Conservation (phyloP, 768 basidiomycete species). For the Russula ochroleuca region DNA sequence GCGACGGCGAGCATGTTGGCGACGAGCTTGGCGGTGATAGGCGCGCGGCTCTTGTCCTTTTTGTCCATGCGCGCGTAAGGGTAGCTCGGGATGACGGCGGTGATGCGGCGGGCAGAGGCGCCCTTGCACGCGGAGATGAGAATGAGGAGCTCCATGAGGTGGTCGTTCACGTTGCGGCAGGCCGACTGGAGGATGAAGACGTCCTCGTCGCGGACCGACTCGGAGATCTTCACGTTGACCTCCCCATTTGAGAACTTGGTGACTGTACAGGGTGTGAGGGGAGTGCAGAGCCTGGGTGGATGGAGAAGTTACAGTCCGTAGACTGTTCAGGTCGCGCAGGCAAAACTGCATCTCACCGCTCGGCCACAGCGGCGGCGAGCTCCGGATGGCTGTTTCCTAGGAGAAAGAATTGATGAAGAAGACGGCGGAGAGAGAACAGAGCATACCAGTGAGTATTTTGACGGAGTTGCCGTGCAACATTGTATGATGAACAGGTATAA, state of each 20-base stretch:
- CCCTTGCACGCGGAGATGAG: slow-evolving; percentile 98
- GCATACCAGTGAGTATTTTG: slow-evolving; percentile 65
- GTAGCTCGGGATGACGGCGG: slow-evolving; percentile 96
- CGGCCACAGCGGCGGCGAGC: slow-evolving; percentile 91
- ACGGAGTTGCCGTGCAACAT: slow-evolving; percentile 85
- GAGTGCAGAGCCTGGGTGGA: slow-evolving; percentile 73
- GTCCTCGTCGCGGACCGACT: slow-evolving; percentile 96
- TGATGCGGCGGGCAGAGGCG: slow-evolving; percentile 90
- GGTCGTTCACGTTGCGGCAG: slow-evolving; percentile 87
- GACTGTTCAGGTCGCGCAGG: slow-evolving; percentile 37
- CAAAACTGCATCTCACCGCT: slow-evolving; percentile 76
- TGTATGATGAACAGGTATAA: slow-evolving; percentile 24
- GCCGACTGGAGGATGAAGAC: slow-evolving; percentile 97
- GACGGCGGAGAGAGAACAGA: background rate
- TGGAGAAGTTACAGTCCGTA: slow-evolving; percentile 45
- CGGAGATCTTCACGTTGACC: slow-evolving; percentile 90
- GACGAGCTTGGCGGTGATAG: slow-evolving; percentile 97
- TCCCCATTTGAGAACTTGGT: slow-evolving; percentile 94
- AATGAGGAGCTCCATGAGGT: slow-evolving; percentile 97
- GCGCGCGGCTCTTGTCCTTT: slow-evolving; percentile 93
- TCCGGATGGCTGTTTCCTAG: slow-evolving; percentile 96
- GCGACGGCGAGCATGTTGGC: slow-evolving; percentile 98
- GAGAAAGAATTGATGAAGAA: slow-evolving; percentile 24
- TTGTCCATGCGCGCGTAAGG: slow-evolving; percentile 97
- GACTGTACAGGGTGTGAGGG: slow-evolving; percentile 79